Conservation (phyloP, 352 stramenopile genomes). For the Pythium vanterpoolii region DNA sequence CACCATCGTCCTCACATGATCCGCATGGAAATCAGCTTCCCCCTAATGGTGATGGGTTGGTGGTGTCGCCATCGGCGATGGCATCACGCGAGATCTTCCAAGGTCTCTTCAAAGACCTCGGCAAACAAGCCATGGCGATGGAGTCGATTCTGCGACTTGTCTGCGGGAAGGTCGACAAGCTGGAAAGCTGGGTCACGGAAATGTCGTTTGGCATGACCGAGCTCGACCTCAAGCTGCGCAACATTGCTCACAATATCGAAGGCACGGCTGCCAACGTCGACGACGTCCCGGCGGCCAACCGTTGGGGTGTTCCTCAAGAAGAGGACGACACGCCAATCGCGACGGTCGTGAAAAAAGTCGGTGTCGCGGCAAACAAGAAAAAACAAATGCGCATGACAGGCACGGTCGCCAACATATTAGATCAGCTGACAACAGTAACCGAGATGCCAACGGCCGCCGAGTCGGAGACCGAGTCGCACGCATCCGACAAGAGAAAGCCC, state of each 20-base stretch:
- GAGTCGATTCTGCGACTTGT: conserved; percentile 64
- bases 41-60: not conserved
- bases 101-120: conserved; percentile 63
- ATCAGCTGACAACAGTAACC: conserved; percentile 30
- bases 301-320: conserved; percentile 40
- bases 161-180: conserved; percentile 70
- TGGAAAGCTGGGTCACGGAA: conserved; percentile 71
- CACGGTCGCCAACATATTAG: conserved; percentile 61
- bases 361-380: conserved; percentile 41
- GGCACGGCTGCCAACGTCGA: conserved; percentile 68
- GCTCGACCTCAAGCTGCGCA: conserved; percentile 67
- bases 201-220: conserved; percentile 76
- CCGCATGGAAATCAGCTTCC: conserved; percentile 6
- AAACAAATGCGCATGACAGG: conserved; percentile 48
- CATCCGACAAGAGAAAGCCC: conserved; percentile 12
- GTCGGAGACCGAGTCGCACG: conserved; percentile 20
- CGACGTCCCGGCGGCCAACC: conserved; percentile 30
- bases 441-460: conserved; percentile 9
- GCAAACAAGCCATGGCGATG: conserved; percentile 73
- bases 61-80: not conserved
- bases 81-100: conserved; percentile 63
- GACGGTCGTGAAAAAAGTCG: conserved; percentile 50
- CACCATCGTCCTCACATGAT: not conserved
- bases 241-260: conserved; percentile 82
- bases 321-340: conserved; percentile 21